Conservation (phyloP, 345 rosid species). For the Brassica cretica region DNA sequence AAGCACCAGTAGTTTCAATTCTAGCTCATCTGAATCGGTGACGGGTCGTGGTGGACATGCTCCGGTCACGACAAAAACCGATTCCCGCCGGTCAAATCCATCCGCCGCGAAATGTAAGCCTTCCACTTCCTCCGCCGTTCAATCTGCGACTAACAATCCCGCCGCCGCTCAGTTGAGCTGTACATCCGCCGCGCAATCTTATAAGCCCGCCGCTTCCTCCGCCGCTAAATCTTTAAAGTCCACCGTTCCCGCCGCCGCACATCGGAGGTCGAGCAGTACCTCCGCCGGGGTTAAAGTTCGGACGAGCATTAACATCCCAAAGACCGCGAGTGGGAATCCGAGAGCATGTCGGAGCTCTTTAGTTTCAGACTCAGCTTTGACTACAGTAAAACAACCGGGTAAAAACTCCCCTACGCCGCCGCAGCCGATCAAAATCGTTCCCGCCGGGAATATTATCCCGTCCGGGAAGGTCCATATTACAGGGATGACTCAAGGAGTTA, state of each 20-base stretch:
- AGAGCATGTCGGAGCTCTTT: constrained; percentile 38
- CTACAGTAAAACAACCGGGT: constrained; percentile 49
- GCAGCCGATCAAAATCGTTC: constrained; percentile 57
- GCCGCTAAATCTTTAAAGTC: neutral
- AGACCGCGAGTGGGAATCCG: constrained; percentile 26
- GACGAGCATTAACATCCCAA: constrained; percentile 43
- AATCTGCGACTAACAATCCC: neutral
- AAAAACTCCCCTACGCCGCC: constrained; percentile 57
- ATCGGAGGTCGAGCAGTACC: constrained; percentile 14
- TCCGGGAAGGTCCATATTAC: constrained; percentile 74
- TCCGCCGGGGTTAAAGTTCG: neutral
- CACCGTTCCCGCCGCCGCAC: neutral
- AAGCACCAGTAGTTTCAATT: constrained; percentile 56
- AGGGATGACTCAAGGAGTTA: constrained; percentile 52
- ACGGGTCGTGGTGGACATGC: constrained; percentile 47
- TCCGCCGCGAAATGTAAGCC: constrained; percentile 8
- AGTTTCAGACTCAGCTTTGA: constrained; percentile 50
- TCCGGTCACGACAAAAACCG: constrained; percentile 39
- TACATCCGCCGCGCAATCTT: neutral
- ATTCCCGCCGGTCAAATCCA: constrained; percentile 25
- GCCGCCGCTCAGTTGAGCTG: neutral
- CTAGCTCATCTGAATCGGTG: constrained; percentile 84
- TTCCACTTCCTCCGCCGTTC: neutral
- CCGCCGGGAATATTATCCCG: constrained; percentile 85
- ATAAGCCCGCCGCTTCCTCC: neutral